Conservation (phyloP, 495 filamentous ascomycete genomes). For the Aspergillus sclerotioniger region DNA sequence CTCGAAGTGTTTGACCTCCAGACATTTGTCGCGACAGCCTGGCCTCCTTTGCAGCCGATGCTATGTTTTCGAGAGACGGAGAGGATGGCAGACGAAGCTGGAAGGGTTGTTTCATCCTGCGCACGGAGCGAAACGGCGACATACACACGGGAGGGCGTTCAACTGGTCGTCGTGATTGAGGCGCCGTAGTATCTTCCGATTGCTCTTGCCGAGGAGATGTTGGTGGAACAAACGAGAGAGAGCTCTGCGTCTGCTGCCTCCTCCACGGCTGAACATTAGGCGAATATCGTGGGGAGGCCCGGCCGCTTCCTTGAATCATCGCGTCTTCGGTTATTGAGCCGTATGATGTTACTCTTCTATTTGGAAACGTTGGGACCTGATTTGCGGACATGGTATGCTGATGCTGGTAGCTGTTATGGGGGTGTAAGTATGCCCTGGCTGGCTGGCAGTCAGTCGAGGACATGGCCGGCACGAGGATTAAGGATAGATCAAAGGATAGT, state of each 20-base stretch:
- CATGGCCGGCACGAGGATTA: conserved; percentile 13
- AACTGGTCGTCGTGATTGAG: conserved; percentile 23
- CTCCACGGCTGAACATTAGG: conserved; percentile 26
- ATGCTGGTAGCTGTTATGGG: conserved; percentile 11
- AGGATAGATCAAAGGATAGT: background rate
- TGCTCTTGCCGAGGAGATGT: conserved; percentile 22
- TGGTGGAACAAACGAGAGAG: conserved; percentile 29
- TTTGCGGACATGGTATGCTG: conserved; percentile 22
- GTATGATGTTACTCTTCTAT: conserved; percentile 19
- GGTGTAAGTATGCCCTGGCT: conserved; percentile 10
- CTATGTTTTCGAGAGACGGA: conserved; percentile 30
- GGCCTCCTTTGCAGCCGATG: conserved; percentile 18
- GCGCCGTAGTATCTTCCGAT: conserved; percentile 30
- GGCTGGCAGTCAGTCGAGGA: conserved; percentile 18
- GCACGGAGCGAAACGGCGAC: conserved; percentile 47
- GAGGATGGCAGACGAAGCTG: conserved; percentile 40
- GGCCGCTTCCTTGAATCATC: conserved; percentile 7
- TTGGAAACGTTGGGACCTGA: conserved; percentile 18
- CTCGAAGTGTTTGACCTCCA: conserved; percentile 32
- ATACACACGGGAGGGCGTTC: conserved; percentile 30
- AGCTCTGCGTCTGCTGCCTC: conserved; percentile 25
- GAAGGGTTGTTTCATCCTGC: conserved; percentile 48
- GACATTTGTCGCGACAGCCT: conserved; percentile 18
- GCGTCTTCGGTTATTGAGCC: conserved; percentile 12
- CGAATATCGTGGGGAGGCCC: conserved; percentile 22